phyloP scores from a whole-genome alignment of 345 rosid genomes.

The Garcia nutans region DNA sequence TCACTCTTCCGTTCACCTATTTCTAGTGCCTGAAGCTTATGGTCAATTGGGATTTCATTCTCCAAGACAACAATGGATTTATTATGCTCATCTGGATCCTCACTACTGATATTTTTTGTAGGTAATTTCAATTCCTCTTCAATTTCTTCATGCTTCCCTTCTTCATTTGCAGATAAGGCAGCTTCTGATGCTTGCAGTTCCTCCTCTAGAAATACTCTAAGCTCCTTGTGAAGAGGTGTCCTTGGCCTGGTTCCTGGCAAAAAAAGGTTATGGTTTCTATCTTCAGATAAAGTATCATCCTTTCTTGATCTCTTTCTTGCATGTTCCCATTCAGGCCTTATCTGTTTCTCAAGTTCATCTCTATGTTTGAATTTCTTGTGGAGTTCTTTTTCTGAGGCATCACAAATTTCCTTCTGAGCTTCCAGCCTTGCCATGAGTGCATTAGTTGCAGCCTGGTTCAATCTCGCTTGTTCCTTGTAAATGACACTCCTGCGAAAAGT shows the following conservation, averaged over 20 bases:
- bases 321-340: slow-evolving; percentile 72
- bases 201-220: slow-evolving; percentile 63
- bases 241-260: slow-evolving; percentile 62
- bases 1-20: slow-evolving; percentile 44
- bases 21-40: slow-evolving; percentile 42
- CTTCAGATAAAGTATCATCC: slow-evolving; percentile 53
- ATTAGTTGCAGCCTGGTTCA: slow-evolving; percentile 80
- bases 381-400: slow-evolving; percentile 82
- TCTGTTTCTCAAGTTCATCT: slow-evolving; percentile 73
- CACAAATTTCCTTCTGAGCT: slow-evolving; percentile 89
- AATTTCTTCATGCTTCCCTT: slow-evolving; percentile 36
- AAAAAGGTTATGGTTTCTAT: slow-evolving; percentile 47
- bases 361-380: slow-evolving; percentile 80
- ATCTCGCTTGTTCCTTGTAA: slow-evolving; percentile 87
- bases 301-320: slow-evolving; percentile 79
- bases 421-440: slow-evolving; percentile 89
- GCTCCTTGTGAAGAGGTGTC: slow-evolving; percentile 60
- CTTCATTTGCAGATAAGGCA: slow-evolving; percentile 33
- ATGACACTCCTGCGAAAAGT: slow-evolving; percentile 67
- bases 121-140: slow-evolving; percentile 33
- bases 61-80: slow-evolving; percentile 36
- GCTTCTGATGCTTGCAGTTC: slow-evolving; percentile 61
- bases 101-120: slow-evolving; percentile 23
- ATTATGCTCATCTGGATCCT: slow-evolving; percentile 32
- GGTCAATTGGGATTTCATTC: slow-evolving; percentile 30